Percentiles rank a stretch among this genome's conserved stretches.
These are phyloP conservation scores for Curvularia sp. DNA, from an alignment of 2,329 filamentous ascomycete species.

Conservation along the genomic window DNA sequence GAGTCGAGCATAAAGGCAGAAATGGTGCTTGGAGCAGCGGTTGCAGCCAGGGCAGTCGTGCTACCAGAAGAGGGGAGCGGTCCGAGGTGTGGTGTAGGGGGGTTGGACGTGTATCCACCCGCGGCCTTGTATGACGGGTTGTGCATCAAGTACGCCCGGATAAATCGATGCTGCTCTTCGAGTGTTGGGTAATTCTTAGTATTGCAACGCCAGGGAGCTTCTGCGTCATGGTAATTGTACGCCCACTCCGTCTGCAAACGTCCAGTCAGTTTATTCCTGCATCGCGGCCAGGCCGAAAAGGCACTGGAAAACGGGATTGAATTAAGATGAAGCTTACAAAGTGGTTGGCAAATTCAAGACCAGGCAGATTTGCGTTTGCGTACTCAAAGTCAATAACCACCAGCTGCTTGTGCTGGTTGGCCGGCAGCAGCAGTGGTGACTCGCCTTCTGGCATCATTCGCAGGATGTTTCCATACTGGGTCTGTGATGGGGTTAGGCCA, in stretches of 20 bases:
- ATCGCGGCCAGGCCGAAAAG: neutral
- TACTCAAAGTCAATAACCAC: slow-evolving; percentile 99
- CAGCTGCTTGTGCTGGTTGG: slow-evolving; percentile 94
- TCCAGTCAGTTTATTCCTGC: slow-evolving; percentile 7
- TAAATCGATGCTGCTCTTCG: slow-evolving; percentile 84
- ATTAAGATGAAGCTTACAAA: slow-evolving; percentile 65
- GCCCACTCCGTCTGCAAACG: slow-evolving; percentile 79
- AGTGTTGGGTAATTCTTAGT: slow-evolving; percentile 74
- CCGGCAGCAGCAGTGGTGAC: slow-evolving; percentile 85
- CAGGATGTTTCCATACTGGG: slow-evolving; percentile 97
- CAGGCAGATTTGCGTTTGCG: slow-evolving; percentile 84
- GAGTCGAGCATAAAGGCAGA: slow-evolving; percentile 80
- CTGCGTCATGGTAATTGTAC: slow-evolving; percentile 90
- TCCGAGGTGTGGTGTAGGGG: slow-evolving; percentile 42
- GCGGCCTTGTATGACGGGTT: slow-evolving; percentile 69
- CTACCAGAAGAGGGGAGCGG: slow-evolving; percentile 45
- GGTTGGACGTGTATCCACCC: slow-evolving; percentile 61
- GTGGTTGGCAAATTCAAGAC: slow-evolving; percentile 95
- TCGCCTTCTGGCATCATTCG: slow-evolving; percentile 73
- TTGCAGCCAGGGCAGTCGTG: slow-evolving; percentile 43
- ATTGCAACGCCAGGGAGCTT: slow-evolving; percentile 71
- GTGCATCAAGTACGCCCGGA: slow-evolving; percentile 87
- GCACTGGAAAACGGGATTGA: neutral
- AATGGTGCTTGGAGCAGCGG: slow-evolving; percentile 51
- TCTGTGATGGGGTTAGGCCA: slow-evolving; percentile 60